A percentile compares a stretch with the other conserved stretches of the same genome.
Evolutionary conservation across 2,329 filamentous ascomycete genomes (phyloP).

Genomic region (Sclerotinia borealis): DNA sequence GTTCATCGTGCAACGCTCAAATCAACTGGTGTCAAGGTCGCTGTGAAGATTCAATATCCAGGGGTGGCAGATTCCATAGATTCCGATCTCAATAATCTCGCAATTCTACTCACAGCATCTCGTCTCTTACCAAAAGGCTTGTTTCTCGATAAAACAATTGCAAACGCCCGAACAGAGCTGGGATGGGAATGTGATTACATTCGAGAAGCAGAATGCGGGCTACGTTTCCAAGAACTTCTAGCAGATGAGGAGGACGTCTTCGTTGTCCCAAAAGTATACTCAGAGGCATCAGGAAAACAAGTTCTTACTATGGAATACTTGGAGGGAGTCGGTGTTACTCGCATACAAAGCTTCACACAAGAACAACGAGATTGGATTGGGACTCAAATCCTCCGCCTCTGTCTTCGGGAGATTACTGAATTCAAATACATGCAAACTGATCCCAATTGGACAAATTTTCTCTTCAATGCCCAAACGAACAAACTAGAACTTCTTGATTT

Average conservation of each 20-base stretch:
- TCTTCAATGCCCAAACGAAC: constrained; percentile 68
- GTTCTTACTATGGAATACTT: constrained; percentile 93
- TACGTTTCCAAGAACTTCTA: constrained; percentile 72
- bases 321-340: constrained; percentile 79
- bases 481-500: constrained; percentile 92
- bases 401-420: constrained; percentile 85
- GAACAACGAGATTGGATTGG: constrained; percentile 92
- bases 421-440: constrained; percentile 99
- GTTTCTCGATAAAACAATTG: constrained; percentile 95
- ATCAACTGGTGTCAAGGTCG: constrained; percentile 68
- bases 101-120: constrained; percentile 83
- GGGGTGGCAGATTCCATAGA: constrained; percentile 95
- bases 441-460: constrained; percentile 98
- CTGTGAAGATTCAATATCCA: constrained; percentile 96
- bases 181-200: constrained; percentile 96
- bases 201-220: constrained; percentile 77
- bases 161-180: constrained; percentile 84
- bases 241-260: constrained; percentile 68
- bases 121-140: constrained; percentile 84
- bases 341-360: constrained; percentile 68
- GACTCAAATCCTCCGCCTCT: constrained; percentile 85
- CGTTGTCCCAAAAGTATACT: constrained; percentile 69
- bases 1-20: constrained; percentile 81
- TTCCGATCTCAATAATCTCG: constrained; percentile 90
- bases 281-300: constrained; percentile 74